phyloP scores from a whole-genome alignment of 768 basidiomycete genomes.

The Cystobasidium onofrii region DNA sequence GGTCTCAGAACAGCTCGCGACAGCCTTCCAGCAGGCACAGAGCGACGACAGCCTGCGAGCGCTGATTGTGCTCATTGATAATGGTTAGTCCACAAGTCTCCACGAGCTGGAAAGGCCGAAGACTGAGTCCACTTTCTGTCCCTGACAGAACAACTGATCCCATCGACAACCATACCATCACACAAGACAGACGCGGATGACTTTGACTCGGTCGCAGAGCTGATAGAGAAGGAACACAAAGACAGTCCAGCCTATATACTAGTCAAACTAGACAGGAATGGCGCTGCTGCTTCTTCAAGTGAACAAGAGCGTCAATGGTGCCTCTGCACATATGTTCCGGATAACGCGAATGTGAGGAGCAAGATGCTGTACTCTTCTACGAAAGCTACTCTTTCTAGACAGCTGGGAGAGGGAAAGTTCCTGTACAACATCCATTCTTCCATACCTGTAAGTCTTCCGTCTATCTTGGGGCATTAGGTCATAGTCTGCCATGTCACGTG shows the following conservation, averaged over 20 bases:
- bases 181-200: constrained; percentile 1
- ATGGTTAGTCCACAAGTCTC: too few species aligned
- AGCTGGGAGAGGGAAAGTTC: constrained; percentile 66
- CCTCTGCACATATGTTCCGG: constrained; percentile 71
- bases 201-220: neutral
- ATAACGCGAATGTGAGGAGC: constrained; percentile 66
- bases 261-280: neutral
- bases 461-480: neutral
- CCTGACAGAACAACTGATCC: constrained; percentile 10
- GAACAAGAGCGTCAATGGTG: constrained; percentile 54
- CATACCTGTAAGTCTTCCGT: constrained; percentile 43
- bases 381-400: constrained; percentile 59
- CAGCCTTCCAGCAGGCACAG: constrained; percentile 14
- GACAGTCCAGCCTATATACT: constrained; percentile 18
- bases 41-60: neutral
- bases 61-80: constrained; percentile 7
- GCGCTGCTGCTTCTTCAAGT: neutral
- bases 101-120: too few species aligned
- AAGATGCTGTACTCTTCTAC: constrained; percentile 90
- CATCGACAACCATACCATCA: constrained; percentile 3
- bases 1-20: constrained; percentile 11
- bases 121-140: too few species aligned
- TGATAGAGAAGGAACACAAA: neutral
- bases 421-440: constrained; percentile 71
- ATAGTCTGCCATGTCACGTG: neutral